Conservation (phyloP, 2,329 filamentous ascomycete genomes). For the Clarireedia paspali region DNA sequence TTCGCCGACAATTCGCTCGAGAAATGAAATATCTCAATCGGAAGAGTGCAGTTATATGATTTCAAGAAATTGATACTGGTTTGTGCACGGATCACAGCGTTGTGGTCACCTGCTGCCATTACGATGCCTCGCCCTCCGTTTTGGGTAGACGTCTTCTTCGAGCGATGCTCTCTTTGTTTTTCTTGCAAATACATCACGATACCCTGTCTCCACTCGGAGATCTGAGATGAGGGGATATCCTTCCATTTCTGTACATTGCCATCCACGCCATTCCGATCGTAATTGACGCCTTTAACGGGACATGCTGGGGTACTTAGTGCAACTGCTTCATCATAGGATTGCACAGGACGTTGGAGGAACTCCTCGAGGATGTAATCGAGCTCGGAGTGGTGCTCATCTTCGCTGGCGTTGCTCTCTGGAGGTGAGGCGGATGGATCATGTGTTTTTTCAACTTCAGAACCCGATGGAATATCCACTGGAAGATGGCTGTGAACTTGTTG, state of each 20-base stretch:
- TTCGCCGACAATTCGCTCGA: conserved; percentile 10
- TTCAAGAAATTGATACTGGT: conserved; percentile 14
- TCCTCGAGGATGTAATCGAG: neutral
- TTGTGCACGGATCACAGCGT: conserved; percentile 12
- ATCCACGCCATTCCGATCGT: conserved; percentile 10
- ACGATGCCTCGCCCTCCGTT: conserved; percentile 15
- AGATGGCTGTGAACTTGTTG: conserved; percentile 1
- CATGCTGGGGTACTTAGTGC: conserved; percentile 11
- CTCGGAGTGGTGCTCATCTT: neutral
- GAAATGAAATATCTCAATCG: conserved; percentile 19
- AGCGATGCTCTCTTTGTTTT: conserved; percentile 1
- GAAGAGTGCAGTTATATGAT: conserved; percentile 19
- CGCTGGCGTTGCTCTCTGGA: too few relatives aligned
- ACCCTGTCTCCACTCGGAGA: conserved; percentile 13
- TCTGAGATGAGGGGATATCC: conserved; percentile 12
- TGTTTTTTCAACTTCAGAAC: neutral
- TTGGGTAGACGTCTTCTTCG: neutral
- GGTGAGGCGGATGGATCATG: too few relatives aligned
- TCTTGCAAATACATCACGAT: conserved; percentile 11
- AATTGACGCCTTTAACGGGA: conserved; percentile 15
- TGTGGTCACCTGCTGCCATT: conserved; percentile 17
- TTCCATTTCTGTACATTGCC: conserved; percentile 12
- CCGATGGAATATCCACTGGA: neutral
- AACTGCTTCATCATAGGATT: conserved; percentile 14
- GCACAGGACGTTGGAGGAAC: conserved; percentile 9